Conservation (phyloP, 352 stramenopile species). For the Phytopythium delawarense region DNA sequence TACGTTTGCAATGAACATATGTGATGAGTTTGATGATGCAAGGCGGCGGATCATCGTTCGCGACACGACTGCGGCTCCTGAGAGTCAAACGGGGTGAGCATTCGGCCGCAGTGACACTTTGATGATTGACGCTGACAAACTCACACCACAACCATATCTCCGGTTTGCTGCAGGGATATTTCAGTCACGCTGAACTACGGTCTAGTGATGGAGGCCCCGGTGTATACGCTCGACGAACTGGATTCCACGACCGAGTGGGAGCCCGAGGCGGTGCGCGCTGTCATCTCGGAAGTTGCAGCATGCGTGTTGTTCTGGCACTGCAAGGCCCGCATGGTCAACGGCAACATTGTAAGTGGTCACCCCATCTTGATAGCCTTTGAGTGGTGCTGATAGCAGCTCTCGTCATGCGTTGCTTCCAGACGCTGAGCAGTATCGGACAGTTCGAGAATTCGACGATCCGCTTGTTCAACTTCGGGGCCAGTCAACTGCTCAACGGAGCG, state of each 20-base stretch:
- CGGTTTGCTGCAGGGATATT: constrained; percentile 26
- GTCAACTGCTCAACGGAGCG: constrained; percentile 31
- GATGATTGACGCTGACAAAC: not conserved
- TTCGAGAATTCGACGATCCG: constrained; percentile 37
- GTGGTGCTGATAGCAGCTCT: not conserved
- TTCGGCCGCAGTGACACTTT: not conserved
- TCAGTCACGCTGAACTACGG: constrained; percentile 49
- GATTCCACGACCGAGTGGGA: constrained; percentile 29
- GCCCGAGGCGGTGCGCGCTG: constrained; percentile 16
- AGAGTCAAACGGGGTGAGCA: constrained; percentile 51
- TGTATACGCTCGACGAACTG: constrained; percentile 42
- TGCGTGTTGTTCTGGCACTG: constrained; percentile 59
- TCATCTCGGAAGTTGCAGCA: constrained; percentile 40
- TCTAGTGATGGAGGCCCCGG: constrained; percentile 49
- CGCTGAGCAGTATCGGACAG: constrained; percentile 36
- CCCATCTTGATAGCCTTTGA: not conserved
- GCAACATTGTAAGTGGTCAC: constrained; percentile 47
- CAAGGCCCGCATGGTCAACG: constrained; percentile 46
- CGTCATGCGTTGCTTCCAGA: constrained; percentile 13
- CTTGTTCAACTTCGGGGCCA: constrained; percentile 40
- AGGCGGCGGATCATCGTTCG: constrained; percentile 45
- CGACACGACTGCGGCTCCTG: constrained; percentile 24
- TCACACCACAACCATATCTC: not conserved
- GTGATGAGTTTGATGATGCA: constrained; percentile 52
- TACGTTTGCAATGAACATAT: constrained; percentile 26